Evolutionary conservation across 306 rosid species (phyloP).

Genomic region (Pterocarpus santalinus): DNA sequence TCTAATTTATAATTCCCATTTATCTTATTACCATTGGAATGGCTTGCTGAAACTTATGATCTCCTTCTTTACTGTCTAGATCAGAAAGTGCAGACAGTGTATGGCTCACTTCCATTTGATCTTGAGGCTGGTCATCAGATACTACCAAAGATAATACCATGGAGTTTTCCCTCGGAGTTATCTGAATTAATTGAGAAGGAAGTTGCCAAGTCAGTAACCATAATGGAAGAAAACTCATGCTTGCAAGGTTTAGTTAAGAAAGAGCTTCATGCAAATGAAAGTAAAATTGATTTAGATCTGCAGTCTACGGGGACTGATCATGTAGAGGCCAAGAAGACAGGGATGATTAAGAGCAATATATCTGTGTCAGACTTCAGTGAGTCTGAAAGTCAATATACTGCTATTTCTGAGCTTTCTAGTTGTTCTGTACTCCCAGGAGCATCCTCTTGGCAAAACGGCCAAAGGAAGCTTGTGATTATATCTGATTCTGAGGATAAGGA

Average conservation of each 20-base stretch:
- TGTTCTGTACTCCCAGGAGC: slow-evolving; percentile 57
- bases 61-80: slow-evolving; percentile 55
- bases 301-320: slow-evolving; percentile 43
- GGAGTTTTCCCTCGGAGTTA: slow-evolving; percentile 82
- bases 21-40: slow-evolving; percentile 23
- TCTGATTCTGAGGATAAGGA: slow-evolving; percentile 72
- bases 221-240: slow-evolving; percentile 57
- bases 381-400: slow-evolving; percentile 57
- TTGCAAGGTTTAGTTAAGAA: slow-evolving; percentile 52
- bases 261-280: slow-evolving; percentile 54
- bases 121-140: slow-evolving; percentile 77
- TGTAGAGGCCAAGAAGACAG: slow-evolving; percentile 61
- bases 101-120: slow-evolving; percentile 76
- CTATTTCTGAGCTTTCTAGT: slow-evolving; percentile 55
- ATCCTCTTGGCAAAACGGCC: slow-evolving; percentile 47
- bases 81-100: slow-evolving; percentile 50
- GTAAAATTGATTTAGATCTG: slow-evolving; percentile 44
- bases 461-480: slow-evolving; percentile 66
- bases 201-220: slow-evolving; percentile 58
- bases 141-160: slow-evolving; percentile 81
- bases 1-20: neutral
- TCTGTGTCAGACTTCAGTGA: slow-evolving; percentile 57
- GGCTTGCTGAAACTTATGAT: slow-evolving; percentile 39
- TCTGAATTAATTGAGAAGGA: slow-evolving; percentile 76
- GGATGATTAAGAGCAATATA: slow-evolving; percentile 62